These are phyloP conservation scores for Fagus sylvatica DNA, from an alignment of 306 rosid species.

Conservation along the genomic window DNA sequence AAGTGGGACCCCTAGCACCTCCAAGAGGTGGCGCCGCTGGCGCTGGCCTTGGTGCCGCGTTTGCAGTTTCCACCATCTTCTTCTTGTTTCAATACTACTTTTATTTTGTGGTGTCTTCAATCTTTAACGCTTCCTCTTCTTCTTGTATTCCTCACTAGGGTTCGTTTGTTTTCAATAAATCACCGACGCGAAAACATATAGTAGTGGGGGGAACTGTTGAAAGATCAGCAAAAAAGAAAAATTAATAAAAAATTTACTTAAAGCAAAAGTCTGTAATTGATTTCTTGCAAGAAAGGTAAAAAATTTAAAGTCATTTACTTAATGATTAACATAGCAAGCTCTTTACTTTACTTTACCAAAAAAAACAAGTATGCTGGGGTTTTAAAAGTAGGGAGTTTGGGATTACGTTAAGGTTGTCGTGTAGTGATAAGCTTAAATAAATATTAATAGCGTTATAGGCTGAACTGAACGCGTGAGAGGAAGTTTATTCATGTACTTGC, in stretches of 20 bases:
- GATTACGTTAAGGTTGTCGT: slow-evolving; percentile 23
- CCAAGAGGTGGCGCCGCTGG: slow-evolving; percentile 47
- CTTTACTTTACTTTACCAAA: too few species aligned
- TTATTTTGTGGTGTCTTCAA: not conserved
- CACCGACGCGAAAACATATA: slow-evolving; percentile 3
- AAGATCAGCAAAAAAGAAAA: not conserved
- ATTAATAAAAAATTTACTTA: not conserved
- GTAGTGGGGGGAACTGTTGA: too few species aligned
- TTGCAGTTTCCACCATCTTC: slow-evolving; percentile 66
- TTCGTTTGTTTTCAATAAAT: not conserved
- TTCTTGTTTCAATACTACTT: not conserved
- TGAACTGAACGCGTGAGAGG: slow-evolving; percentile 19
- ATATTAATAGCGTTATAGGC: not conserved
- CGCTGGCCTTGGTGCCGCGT: slow-evolving; percentile 46
- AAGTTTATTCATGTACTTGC: not conserved
- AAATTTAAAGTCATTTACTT: too few species aligned
- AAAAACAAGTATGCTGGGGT: too few species aligned
- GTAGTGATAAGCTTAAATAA: not conserved
- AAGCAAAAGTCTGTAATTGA: too few species aligned
- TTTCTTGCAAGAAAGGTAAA: too few species aligned
- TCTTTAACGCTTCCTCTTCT: not conserved
- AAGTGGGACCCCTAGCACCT: slow-evolving; percentile 64
- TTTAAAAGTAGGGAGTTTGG: not conserved
- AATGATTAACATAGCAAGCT: too few species aligned
- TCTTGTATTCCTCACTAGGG: not conserved